phyloP scores from a whole-genome alignment of 2,329 filamentous ascomycete genomes.

The Nannizzia gypsea region DNA sequence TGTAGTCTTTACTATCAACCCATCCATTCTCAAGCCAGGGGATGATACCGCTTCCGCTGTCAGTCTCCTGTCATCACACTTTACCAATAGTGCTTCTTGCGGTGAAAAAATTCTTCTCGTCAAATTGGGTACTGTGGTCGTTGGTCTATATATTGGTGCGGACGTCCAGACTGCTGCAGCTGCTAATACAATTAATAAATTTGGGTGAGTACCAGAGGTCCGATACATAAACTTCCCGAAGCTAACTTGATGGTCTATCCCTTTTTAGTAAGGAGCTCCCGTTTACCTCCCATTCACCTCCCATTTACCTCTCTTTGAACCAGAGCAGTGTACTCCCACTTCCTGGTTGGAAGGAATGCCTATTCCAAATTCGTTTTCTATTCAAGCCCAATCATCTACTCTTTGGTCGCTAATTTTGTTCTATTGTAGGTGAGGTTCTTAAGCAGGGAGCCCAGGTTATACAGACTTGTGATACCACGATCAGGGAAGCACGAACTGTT shows the following conservation, averaged over 20 bases:
- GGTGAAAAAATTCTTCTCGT: conserved; percentile 9
- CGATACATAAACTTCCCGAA: background rate
- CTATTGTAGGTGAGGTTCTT: background rate
- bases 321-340: background rate
- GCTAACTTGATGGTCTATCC: background rate
- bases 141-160: conserved; percentile 9
- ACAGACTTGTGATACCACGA: background rate
- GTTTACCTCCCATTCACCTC: background rate
- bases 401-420: background rate
- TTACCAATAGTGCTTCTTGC: conserved; percentile 1
- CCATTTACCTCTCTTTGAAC: background rate
- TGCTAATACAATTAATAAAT: conserved; percentile 4
- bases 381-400: background rate
- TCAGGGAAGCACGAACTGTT: background rate
- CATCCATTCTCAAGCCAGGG: background rate
- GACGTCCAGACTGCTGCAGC: conserved; percentile 5
- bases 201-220: background rate
- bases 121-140: conserved; percentile 6
- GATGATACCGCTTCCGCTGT: background rate
- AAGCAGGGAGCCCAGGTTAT: background rate
- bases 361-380: background rate
- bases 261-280: background rate
- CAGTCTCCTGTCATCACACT: background rate
- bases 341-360: background rate
- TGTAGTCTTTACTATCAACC: background rate